Conservation (phyloP, 192 early-diverging fungal genomes). For the Lunasporangiospora selenospora region DNA sequence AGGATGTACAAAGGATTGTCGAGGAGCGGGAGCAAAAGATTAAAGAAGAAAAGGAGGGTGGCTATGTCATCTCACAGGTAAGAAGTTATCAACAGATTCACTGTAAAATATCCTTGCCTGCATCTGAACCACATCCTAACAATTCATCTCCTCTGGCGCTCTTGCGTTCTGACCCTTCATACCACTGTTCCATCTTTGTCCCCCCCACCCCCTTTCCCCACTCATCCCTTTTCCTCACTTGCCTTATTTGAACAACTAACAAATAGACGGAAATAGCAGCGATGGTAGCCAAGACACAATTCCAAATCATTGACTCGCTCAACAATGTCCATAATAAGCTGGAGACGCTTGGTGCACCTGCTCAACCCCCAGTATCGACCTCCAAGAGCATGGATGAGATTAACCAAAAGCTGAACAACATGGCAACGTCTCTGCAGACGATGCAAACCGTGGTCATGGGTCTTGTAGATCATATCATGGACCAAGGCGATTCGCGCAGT, state of each 20-base stretch:
- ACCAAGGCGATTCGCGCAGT: neutral
- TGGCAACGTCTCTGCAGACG: conserved; percentile 34
- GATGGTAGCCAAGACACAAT: conserved; percentile 21
- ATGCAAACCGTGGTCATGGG: conserved; percentile 47
- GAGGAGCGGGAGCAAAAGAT: conserved; percentile 28
- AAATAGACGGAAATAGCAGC: conserved; percentile 22
- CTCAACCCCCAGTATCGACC: conserved; percentile 30
- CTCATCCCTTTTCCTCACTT: no score
- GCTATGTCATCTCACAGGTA: no score
- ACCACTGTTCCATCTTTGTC: no score
- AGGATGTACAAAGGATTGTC: conserved; percentile 41
- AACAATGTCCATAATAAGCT: conserved; percentile 45
- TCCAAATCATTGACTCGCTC: conserved; percentile 42
- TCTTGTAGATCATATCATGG: conserved; percentile 31
- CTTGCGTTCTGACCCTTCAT: no score
- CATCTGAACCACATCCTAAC: no score
- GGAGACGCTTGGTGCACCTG: conserved; percentile 23
- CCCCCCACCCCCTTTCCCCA: no score
- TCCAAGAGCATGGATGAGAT: conserved; percentile 20
- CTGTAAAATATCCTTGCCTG: no score
- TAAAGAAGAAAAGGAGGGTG: conserved; percentile 21
- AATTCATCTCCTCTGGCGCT: no score
- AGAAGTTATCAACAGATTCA: no score
- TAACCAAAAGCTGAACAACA: conserved; percentile 20
- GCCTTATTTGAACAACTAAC: no score